A percentile compares a stretch with the other conserved stretches of the same genome.
Conservation (phyloP, 2,329 filamentous ascomycete species). For the Neonectria faginata region DNA sequence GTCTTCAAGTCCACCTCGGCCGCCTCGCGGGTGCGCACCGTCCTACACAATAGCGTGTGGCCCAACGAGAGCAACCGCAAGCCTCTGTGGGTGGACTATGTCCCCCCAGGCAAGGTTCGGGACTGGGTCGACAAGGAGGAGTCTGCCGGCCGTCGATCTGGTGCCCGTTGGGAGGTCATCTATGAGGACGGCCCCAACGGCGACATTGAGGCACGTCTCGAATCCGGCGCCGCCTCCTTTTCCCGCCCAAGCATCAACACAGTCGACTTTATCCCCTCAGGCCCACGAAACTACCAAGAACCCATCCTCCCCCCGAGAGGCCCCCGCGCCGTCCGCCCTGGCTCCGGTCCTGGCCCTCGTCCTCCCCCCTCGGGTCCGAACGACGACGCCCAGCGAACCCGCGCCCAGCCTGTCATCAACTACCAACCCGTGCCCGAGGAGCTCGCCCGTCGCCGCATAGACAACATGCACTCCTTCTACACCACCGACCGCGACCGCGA, state of each 20-base stretch:
- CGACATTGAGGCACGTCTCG: conserved; percentile 66
- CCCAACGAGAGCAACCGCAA: conserved; percentile 88
- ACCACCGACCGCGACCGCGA: conserved; percentile 55
- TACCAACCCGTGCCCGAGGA: conserved; percentile 72
- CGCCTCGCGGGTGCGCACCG: conserved; percentile 80
- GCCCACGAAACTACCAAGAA: conserved; percentile 49
- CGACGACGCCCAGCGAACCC: conserved; percentile 52
- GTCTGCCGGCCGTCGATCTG: conserved; percentile 56
- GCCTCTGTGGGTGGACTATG: conserved; percentile 87
- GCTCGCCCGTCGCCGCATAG: conserved; percentile 73
- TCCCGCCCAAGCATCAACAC: conserved; percentile 40
- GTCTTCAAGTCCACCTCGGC: conserved; percentile 75
- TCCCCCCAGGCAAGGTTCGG: conserved; percentile 78
- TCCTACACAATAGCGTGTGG: conserved; percentile 84
- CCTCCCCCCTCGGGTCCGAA: conserved; percentile 36
- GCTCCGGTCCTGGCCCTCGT: conserved; percentile 45
- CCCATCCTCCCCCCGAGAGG: conserved; percentile 48
- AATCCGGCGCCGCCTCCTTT: conserved; percentile 42
- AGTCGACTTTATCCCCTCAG: conserved; percentile 53
- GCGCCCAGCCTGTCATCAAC: conserved; percentile 55
- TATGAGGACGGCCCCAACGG: conserved; percentile 72
- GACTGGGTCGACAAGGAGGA: conserved; percentile 81
- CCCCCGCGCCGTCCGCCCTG: conserved; percentile 53
- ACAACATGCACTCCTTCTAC: conserved; percentile 64
- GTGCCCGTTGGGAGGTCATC: conserved; percentile 75